Base-by-base conservation (phyloP, 2,329 filamentous ascomycete species). In the Penicillium sp. region DNA sequence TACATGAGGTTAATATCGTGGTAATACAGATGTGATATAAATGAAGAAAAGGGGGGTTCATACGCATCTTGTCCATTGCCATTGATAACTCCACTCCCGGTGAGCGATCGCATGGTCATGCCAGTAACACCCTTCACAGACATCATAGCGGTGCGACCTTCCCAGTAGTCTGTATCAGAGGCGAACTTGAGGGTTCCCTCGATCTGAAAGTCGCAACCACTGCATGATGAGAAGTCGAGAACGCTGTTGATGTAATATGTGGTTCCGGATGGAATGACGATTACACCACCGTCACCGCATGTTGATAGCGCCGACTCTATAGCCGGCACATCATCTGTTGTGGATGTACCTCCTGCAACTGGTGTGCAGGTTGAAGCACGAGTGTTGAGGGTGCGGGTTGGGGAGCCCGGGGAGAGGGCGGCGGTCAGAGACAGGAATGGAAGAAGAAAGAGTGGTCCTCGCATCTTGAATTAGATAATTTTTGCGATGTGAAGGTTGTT, bases 181-280 rank as follows among this genome's bases (percentile, higher is more conserved):
- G 74, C 70, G 4, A 75, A 74, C 53, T 75, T 75, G 4, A 82
- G 62, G 0, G 72, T 68, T 0, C 79, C 80, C 55, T 82, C 78
- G 6, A 82, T 67, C 56, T 81, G 76, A 48, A 81, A 70, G 44
- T 77, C 76, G 60, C 80, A 82, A n/a, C 68, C 70, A 4, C 59
- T 62, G 63, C 79, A 81, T 2, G 74, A 74, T 1, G 69, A 67
- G 37, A 81, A 77, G 45, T 76, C 69, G 10, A 82, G 65, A 0
- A 73, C 71, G n/a, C 75, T 77, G 55, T 76, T 76, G 27, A 81
- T 66, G 55, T 72, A 72, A 64, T 79, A 82, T 1, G 76, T 79
- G 3, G 62, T 69, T 10, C 71, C 72, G 0, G 71, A 65, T 0
- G 78, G 78, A 33, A 82, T 74, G 2, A 78, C 65, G 19, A 81